These are phyloP conservation scores for Ustulina deusta DNA, from an alignment of 2,329 filamentous ascomycete species.

Conservation along the genomic window DNA sequence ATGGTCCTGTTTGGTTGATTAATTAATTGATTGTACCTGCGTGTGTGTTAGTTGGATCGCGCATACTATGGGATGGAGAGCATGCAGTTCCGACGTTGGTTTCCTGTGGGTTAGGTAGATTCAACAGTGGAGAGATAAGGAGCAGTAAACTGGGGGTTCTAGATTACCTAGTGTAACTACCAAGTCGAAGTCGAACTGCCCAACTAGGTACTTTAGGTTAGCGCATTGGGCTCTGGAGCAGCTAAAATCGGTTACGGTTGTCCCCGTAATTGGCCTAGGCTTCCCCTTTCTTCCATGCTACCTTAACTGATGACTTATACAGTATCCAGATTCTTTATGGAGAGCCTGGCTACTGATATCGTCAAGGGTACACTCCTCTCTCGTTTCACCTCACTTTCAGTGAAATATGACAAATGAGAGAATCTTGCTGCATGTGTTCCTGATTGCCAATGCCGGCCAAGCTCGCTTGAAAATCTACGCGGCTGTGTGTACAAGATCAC, in stretches of 20 bases:
- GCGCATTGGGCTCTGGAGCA: conserved; percentile 24
- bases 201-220: background rate
- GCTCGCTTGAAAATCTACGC: background rate
- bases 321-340: conserved; percentile 17
- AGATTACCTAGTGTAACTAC: background rate
- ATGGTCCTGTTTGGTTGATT: background rate
- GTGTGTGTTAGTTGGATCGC: background rate
- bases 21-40: background rate
- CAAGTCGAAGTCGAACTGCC: too few species aligned
- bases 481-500: background rate
- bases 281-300: conserved; percentile 32
- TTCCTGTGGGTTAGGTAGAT: conserved; percentile 10
- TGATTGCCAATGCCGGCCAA: conserved; percentile 11
- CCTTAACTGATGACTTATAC: conserved; percentile 25
- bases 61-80: background rate
- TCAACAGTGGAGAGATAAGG: conserved; percentile 18
- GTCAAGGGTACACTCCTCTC: conserved; percentile 12
- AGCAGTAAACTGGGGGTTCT: conserved; percentile 9
- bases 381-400: conserved; percentile 26
- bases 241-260: conserved; percentile 30
- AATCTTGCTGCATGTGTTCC: conserved; percentile 16
- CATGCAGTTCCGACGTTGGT: background rate
- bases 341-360: conserved; percentile 2
- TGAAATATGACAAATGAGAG: conserved; percentile 2
- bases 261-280: conserved; percentile 28